phyloP scores from a whole-genome alignment of 2,329 filamentous ascomycete genomes.

The Periconia sp. region DNA sequence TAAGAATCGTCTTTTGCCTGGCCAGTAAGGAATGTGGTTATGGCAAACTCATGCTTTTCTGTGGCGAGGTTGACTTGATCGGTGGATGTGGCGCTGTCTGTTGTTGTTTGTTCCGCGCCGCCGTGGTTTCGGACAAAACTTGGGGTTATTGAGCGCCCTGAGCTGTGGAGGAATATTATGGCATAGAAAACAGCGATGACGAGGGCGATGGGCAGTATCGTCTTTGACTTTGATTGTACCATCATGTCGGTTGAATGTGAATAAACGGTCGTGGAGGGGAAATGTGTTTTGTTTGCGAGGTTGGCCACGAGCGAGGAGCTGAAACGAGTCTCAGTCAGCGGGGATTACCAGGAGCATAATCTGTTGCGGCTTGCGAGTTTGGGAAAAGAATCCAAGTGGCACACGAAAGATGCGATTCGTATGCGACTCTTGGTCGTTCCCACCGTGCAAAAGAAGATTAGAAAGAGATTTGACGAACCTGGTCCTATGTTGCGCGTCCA shows the following conservation, averaged over 20 bases:
- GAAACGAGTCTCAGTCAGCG: too few species aligned
- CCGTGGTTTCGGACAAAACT: not conserved
- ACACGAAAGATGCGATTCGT: too few species aligned
- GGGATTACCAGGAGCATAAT: too few species aligned
- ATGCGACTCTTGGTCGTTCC: not conserved
- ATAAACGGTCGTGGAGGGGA: not conserved
- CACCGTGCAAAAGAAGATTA: not conserved
- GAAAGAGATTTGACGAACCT: not conserved
- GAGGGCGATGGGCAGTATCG: not conserved
- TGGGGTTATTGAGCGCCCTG: not conserved
- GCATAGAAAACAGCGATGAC: not conserved
- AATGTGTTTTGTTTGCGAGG: not conserved
- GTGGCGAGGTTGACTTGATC: not conserved
- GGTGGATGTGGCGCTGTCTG: not conserved
- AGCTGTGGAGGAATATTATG: not conserved
- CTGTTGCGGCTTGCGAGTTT: too few species aligned
- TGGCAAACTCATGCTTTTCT: conserved; percentile 22
- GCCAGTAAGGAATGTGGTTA: conserved; percentile 45
- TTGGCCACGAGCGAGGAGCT: too few species aligned
- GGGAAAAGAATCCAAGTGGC: too few species aligned
- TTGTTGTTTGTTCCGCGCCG: too few species aligned
- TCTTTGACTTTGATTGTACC: not conserved
- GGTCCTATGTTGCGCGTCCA: not conserved
- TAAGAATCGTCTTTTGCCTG: conserved; percentile 35
- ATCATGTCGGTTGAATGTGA: not conserved